Base-by-base conservation (phyloP, 345 rosid species). In the Eucalyptus tenuipes region DNA sequence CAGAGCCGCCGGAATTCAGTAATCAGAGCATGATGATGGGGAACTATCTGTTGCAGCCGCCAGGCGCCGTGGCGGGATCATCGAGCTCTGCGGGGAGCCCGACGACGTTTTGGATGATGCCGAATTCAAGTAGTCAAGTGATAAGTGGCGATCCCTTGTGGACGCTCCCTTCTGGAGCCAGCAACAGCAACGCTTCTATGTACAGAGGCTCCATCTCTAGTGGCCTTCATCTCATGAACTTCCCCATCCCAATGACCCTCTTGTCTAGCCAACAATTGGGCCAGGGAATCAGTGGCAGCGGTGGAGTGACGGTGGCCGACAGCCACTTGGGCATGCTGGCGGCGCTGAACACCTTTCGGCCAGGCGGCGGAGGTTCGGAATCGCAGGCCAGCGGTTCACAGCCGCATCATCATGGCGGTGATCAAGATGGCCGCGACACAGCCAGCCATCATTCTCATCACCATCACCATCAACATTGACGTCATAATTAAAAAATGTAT, bases 201-300 rank as follows among this genome's bases (percentile, higher is more conserved):
- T 89, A 91, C 80, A 90, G 93, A 84, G 91, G 93, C 37, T 85
- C 92, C 8, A 87, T 90, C 89, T 89, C 96, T 3, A 92, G 92
- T 85, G 97, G 96, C 52, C 90, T 97, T 80, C 99, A 96, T 92
- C 91, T 97, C 44, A 93, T 97, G 98, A 97, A 97, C 86, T 94
- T 96, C 87, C 95, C 96, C 29, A 88, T 95, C 49, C 97, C 97
- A 1, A 92, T 96, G 94, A 93, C 98, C 90, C 92, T 95, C 86
- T 90, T 95, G 89, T 89, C 98, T 4, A 94, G 96, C 49, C 99
- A 95, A 87, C 98, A 92, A 87, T 48, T 91, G 86, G 92, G 92
- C 50, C 82, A 13, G 27, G 27, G 82, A 75, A 75, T 75, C 45
- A 11, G 82, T 75, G 91, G 91, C 48, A 90, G 90, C 61, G 92